Conservation (phyloP, 768 basidiomycete species). For the Rhodotorula taiwanensis region DNA sequence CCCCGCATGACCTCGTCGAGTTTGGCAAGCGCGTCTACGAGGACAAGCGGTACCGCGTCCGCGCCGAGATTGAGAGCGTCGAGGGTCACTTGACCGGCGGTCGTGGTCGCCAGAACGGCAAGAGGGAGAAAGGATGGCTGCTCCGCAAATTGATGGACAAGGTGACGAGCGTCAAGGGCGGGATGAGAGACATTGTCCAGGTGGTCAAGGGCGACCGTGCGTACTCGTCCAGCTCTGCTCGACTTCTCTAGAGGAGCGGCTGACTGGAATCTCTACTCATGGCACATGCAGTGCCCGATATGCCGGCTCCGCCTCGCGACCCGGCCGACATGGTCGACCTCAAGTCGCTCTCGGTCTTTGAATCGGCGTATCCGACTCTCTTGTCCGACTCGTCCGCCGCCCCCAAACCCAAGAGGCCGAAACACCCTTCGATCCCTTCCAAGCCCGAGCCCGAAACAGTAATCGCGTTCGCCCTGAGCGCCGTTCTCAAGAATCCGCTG, state of each 20-base stretch:
- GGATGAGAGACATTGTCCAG: no score
- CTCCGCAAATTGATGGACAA: not conserved
- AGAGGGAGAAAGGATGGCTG: no score
- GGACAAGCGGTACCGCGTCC: conserved; percentile 4
- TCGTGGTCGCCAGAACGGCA: not conserved
- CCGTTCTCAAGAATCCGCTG: conserved; percentile 21
- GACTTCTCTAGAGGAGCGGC: no score
- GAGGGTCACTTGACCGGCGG: conserved; percentile 3
- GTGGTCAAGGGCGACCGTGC: not conserved
- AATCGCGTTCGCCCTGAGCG: conserved; percentile 22
- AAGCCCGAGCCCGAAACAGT: conserved; percentile 5
- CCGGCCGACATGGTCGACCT: conserved; percentile 20
- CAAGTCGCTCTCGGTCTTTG: conserved; percentile 12
- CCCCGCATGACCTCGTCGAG: conserved; percentile 4
- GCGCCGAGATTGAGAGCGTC: not conserved
- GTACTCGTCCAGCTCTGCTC: not conserved
- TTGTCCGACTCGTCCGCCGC: not conserved
- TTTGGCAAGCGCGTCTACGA: conserved; percentile 14
- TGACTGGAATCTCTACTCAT: not conserved
- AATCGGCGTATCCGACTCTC: conserved; percentile 8
- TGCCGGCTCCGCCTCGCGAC: conserved; percentile 13
- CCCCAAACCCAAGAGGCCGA: no score
- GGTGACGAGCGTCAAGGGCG: not conserved
- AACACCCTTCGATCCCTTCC: no score
- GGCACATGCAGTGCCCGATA: conserved; percentile 17